Conservation (phyloP, 345 rosid species). For the Litchi chinensis region DNA sequence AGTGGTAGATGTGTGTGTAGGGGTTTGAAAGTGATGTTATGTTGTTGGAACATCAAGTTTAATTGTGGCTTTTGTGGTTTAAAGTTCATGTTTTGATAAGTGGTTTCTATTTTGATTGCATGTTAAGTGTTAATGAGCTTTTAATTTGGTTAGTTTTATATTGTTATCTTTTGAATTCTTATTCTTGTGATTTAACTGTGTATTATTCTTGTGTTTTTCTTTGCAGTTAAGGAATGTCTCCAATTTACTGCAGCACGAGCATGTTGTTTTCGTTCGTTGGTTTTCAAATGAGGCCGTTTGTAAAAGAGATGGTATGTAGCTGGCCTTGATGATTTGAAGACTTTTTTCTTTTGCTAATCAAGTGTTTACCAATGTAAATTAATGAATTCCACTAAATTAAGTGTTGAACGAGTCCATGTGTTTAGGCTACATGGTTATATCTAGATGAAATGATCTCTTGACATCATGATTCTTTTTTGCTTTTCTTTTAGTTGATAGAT, state of each 20-base stretch:
- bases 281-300: constrained; percentile 48
- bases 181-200: neutral
- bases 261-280: constrained; percentile 52
- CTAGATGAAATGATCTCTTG: neutral
- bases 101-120: neutral
- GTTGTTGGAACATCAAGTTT: neutral
- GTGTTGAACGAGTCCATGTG: neutral
- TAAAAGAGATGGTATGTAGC: constrained; percentile 55
- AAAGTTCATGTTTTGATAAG: neutral
- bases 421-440: neutral
- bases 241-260: constrained; percentile 49
- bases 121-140: neutral
- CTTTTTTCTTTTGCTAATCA: neutral
- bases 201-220: neutral
- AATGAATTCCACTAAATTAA: neutral
- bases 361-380: neutral
- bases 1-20: neutral
- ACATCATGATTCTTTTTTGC: neutral
- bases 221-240: constrained; percentile 66
- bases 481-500: neutral
- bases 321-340: neutral
- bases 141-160: neutral
- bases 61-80: neutral
- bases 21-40: neutral
- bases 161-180: neutral